Evolutionary conservation across 2,329 filamentous ascomycete species (phyloP), one percentile per base, ranked within the genome.

Genomic region (Cadophora sp.): DNA sequence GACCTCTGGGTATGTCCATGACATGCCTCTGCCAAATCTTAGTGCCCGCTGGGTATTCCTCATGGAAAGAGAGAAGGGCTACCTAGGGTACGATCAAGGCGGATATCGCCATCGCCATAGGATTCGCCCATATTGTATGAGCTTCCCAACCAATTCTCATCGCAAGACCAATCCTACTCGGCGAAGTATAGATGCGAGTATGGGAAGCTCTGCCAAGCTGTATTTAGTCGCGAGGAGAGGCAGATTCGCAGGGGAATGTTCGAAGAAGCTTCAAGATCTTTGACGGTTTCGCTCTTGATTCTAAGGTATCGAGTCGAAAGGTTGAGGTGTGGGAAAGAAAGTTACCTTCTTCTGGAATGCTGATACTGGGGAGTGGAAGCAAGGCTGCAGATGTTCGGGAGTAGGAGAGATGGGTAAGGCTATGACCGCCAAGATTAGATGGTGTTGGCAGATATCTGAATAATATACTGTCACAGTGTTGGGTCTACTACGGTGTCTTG

Each of bases 71-170:
- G 58, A 18, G 14, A 18, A 47, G n/a, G 36, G 14, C 16, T 68
- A 69, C 68, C 68, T 62, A 70, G 51, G 14, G 67, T 65, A 20
- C 48, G 16, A 41, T 69, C 61, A 53, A 71, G 64, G 41, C 66
- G 66, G 33, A 71, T 56, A 39, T 68, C 64, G 62, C 56, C 47
- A 59, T 67, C 66, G 45, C 55, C 55, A 13, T 56, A 59, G n/a
- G 13, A 41, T 36, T 56, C 56, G 39, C 47, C 39, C 55, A 55
- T 51, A 36, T 33, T 56, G 33, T 60, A 62, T 45, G 50, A 33
- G 22, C 36, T 3, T n/a, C 36, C 20, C 33, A 39, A 13, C 33
- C 39, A 39, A 22, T 58, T 11, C 55, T 43, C 55, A 58, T 58
- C 33, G 36, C 33, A 24, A 22, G 20, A 16, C 13, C 20, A 41